These are phyloP conservation scores for Mucor indicus DNA, from an alignment of 371 early-diverging fungal genomes.

Conservation along the genomic window DNA sequence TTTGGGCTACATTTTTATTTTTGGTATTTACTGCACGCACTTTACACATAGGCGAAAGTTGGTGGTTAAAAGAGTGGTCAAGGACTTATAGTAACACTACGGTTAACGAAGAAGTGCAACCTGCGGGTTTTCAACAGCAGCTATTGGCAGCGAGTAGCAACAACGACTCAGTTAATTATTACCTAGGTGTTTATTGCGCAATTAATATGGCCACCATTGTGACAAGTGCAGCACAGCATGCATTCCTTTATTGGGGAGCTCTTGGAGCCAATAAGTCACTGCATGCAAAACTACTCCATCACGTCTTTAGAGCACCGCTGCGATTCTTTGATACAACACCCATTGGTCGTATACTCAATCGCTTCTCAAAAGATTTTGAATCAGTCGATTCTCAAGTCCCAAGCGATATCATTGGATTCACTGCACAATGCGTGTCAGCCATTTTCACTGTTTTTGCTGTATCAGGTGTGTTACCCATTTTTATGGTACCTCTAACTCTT, in stretches of 20 bases:
- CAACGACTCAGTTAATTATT: conserved; percentile 9
- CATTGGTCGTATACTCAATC: conserved; percentile 73
- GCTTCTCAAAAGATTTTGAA: conserved; percentile 56
- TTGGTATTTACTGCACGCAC: conserved; percentile 29
- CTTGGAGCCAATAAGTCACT: conserved; percentile 22
- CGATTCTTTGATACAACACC: conserved; percentile 43
- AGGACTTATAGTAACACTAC: conserved; percentile 19
- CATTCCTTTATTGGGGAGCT: conserved; percentile 38
- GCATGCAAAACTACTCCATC: conserved; percentile 8
- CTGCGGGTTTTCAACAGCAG: background rate
- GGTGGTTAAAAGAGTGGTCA: conserved; percentile 55
- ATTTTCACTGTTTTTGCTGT: conserved; percentile 57
- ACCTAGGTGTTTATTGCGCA: conserved; percentile 35
- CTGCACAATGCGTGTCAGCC: conserved; percentile 54
- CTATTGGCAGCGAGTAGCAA: background rate
- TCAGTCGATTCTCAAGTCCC: conserved; percentile 42
- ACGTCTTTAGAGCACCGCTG: conserved; percentile 27
- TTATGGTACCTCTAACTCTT: conserved; percentile 32
- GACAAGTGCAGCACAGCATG: conserved; percentile 21
- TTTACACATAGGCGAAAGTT: conserved; percentile 37
- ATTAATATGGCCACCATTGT: conserved; percentile 34
- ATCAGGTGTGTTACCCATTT: conserved; percentile 52
- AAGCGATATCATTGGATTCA: conserved; percentile 41
- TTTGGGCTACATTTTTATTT: conserved; percentile 35
- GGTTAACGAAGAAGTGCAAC: background rate